Base-by-base conservation (phyloP, 129 eudicot genomes). In the Lonicera japonica region DNA sequence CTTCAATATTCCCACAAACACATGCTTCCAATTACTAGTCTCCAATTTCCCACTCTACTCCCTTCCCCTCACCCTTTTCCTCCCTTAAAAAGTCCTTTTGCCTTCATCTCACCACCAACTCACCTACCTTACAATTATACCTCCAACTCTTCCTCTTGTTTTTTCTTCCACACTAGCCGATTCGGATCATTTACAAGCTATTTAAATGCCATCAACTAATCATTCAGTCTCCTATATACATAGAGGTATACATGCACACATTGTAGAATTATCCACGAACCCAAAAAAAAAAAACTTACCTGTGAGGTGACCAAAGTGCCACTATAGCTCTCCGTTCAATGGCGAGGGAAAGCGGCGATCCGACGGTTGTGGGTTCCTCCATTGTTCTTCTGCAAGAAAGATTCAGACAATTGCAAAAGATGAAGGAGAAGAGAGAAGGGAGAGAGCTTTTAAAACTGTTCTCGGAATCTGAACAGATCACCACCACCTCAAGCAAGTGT, bases 381-480 rank as follows among this genome's bases (percentile, higher is more conserved):
- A 74, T 77, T 16, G 87, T 78, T 63, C 75, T 80, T 15, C 45
- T 84, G 55, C 82, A 80, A 72, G 91, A 80, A 80, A 66, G 87
- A 68, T 80, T 84, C 63, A 74, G 72, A 63, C 70, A 72, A 64
- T 40, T 84, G 70, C 65, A 77, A 52, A 84, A 76, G 60, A 61
- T 80, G 83, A 84, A 72, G 62, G 84, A 80, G 56, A 80, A 36
- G 63, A 74, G 91, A 54, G 75, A 80, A 56, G 71, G 75, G 72
- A 67, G 61, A 66, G 73, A 77, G 68, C 19, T 75, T 18, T 61
- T 71, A 48, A 71, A 56, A 25, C 34, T 68, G 61, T 56, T 80
- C 25, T 72, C 81, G 0, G 73, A 52, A 25, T 36, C 74, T 5
- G 69, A 56, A 60, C 67, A 57, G n/a, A 43, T 45, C 36, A 40